Base-by-base conservation (phyloP, 257 asterid species). In the Fraxinus anomala region DNA sequence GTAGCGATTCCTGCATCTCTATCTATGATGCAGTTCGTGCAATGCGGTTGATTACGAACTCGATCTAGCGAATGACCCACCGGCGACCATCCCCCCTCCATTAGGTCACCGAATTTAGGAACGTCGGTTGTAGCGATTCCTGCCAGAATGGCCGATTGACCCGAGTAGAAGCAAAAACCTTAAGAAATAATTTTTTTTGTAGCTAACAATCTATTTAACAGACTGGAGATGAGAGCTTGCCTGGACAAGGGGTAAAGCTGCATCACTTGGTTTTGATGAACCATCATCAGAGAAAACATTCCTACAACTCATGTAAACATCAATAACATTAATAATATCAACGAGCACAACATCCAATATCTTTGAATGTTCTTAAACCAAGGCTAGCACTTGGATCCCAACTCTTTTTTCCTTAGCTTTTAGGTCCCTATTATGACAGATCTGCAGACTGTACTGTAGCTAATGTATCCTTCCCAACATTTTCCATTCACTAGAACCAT, bases 271-370 rank as follows among this genome's bases (percentile, higher is more conserved):
- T 78, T 84, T 80, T 6, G 89, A 73, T 30, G 84, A 77, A 72
- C 93, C 92, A 75, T 90, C 99, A 79, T 94, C 98, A 12, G 94
- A 87, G 87, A 88, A 94, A 73, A 92, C 87, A 85, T 94, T 94
- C 90, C 97, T 94, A 80, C 74, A 82, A 49, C 51, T 76, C 76
- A 86, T 73, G 70, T 72, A 47, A 80, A 54, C 73, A 72, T 17
- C 51, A 59, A 69, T 26, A 36, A 80, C 26, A 6, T 37, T 30
- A 72, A 68, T 78, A 34, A 59, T 63, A 26, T 63, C 4, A 63
- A 63, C n/a, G 12, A 9, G 17, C 34, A 26, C 33, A 31, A 12
- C 36, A 26, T 63, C 69, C 69, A 63, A 63, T 63, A 63, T 63
- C 19, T 26, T 63, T 11, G 26, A 13, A 63, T 63, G 69, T 63